Conservation (phyloP, 2,329 filamentous ascomycete genomes). For the Pyricularia sp. region DNA sequence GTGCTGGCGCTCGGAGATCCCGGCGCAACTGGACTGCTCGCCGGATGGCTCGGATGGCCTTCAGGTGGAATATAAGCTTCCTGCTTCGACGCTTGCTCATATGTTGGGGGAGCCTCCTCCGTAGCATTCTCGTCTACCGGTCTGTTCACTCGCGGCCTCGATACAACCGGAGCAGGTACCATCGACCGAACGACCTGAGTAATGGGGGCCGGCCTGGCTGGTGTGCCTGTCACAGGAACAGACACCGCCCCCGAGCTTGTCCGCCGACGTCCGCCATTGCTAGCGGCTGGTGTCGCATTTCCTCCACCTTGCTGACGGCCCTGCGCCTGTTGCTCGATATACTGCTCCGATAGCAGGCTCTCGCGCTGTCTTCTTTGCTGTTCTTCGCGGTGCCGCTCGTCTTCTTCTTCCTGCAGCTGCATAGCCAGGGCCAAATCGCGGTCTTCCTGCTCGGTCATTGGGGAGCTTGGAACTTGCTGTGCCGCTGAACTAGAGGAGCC, state of each 20-base stretch:
- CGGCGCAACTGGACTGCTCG: slow-evolving; percentile 23
- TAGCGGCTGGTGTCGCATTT: slow-evolving; percentile 11
- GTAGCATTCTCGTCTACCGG: slow-evolving; percentile 14
- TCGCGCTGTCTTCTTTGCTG: slow-evolving; percentile 56
- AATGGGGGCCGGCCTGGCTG: slow-evolving; percentile 2
- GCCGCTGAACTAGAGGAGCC: slow-evolving; percentile 7
- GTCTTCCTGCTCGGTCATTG: slow-evolving; percentile 62
- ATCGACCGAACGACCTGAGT: slow-evolving; percentile 34
- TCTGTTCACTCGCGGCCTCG: slow-evolving; percentile 15
- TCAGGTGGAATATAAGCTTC: slow-evolving; percentile 41
- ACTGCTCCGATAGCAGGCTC: slow-evolving; percentile 58
- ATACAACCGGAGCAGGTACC: slow-evolving; percentile 22
- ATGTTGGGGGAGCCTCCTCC: slow-evolving; percentile 47
- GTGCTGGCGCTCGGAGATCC: neutral
- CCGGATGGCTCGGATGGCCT: slow-evolving; percentile 40
- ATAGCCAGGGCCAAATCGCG: slow-evolving; percentile 80
- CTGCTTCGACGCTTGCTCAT: slow-evolving; percentile 46
- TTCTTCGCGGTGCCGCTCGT: slow-evolving; percentile 59
- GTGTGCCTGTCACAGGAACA: slow-evolving; percentile 8
- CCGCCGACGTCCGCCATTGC: slow-evolving; percentile 26
- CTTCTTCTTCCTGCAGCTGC: slow-evolving; percentile 91
- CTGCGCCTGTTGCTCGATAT: slow-evolving; percentile 53
- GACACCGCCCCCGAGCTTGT: slow-evolving; percentile 22
- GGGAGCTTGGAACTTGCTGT: slow-evolving; percentile 19
- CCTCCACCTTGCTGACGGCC: neutral